These are phyloP conservation scores for Aphanomyces stellatus DNA, from an alignment of 352 stramenopile genomes.

Conservation along the genomic window DNA sequence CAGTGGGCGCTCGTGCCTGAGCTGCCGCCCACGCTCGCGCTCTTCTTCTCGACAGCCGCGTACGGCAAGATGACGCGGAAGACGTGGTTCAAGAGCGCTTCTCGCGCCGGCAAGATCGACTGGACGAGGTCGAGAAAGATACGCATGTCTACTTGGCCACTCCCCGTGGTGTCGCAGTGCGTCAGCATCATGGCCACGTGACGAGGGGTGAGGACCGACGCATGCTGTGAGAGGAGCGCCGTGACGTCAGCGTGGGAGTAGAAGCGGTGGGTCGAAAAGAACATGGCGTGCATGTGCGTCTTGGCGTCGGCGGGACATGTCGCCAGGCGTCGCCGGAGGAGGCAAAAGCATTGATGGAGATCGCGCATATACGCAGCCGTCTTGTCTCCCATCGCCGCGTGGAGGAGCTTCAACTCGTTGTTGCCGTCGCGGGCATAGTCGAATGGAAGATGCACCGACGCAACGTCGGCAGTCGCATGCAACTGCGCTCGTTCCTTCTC, in stretches of 20 bases:
- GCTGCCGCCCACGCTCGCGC: conserved; percentile 29
- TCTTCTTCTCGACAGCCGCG: neutral
- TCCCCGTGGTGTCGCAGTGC: conserved; percentile 7
- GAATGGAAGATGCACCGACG: neutral
- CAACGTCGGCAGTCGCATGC: neutral
- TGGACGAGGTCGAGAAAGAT: conserved; percentile 35
- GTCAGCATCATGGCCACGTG: neutral
- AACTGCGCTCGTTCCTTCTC: neutral
- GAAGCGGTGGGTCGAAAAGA: neutral
- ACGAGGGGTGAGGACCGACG: neutral
- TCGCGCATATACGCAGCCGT: conserved; percentile 3
- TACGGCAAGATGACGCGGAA: conserved; percentile 52
- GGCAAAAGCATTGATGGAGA: neutral
- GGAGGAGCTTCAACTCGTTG: neutral
- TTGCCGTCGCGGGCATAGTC: neutral
- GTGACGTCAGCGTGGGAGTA: neutral
- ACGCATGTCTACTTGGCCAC: conserved; percentile 1
- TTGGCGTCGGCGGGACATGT: neutral
- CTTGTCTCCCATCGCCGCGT: neutral
- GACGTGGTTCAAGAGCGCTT: conserved; percentile 32
- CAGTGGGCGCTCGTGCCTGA: conserved; percentile 45
- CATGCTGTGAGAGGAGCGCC: neutral
- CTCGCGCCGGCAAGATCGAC: conserved; percentile 30
- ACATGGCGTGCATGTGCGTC: neutral
- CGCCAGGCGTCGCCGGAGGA: neutral